Evolutionary conservation across 306 rosid species (phyloP).

Genomic region (Quercus dentata): DNA sequence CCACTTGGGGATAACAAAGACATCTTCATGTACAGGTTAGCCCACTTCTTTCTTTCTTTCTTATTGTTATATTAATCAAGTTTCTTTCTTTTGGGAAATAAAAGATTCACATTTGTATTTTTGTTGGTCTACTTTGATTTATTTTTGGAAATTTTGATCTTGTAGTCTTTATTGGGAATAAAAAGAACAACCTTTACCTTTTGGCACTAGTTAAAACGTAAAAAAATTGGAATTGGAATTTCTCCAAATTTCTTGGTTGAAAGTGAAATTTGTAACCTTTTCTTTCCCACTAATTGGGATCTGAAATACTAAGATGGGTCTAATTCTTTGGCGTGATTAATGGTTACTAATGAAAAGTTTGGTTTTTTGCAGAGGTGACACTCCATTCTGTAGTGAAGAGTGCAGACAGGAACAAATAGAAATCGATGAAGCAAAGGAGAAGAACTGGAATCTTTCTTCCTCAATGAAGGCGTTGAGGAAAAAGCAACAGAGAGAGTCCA

Average conservation of each 20-base stretch:
- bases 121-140: too few relatives aligned
- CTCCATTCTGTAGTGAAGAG: conserved; percentile 91
- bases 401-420: conserved; percentile 88
- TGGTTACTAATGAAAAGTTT: conserved; percentile 6
- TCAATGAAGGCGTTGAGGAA: conserved; percentile 69
- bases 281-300: too few relatives aligned
- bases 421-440: conserved; percentile 68
- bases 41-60: background rate
- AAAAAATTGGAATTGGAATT: too few relatives aligned
- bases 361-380: conserved; percentile 68
- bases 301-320: too few relatives aligned
- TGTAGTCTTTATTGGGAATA: background rate
- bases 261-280: background rate
- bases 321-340: too few relatives aligned
- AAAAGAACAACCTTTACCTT: background rate
- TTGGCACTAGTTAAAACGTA: background rate
- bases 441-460: conserved; percentile 54
- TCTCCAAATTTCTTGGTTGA: background rate
- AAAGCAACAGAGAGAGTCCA: conserved; percentile 64
- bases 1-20: conserved; percentile 59
- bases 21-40: conserved; percentile 96
- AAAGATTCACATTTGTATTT: background rate
- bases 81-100: background rate
- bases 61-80: too few relatives aligned
- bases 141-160: background rate